Evolutionary conservation across 2,329 filamentous ascomycete species (phyloP).

Genomic region (Penicillium sp.): DNA sequence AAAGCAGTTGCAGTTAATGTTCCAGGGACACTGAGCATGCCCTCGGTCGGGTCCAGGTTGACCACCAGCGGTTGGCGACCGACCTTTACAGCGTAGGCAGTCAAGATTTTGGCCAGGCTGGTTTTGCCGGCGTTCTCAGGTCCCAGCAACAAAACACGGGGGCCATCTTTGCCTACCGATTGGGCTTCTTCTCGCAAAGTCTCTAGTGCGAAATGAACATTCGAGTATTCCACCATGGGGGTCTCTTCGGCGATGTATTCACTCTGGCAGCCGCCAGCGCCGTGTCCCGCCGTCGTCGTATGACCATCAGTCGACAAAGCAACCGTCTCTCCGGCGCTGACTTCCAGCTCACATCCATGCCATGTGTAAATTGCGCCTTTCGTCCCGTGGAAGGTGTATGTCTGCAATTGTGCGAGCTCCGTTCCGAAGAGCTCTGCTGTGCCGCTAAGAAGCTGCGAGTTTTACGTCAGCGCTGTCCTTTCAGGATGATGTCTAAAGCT

Average conservation of each 20-base stretch:
- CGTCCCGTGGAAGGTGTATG: constrained; percentile 75
- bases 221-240: constrained; percentile 74
- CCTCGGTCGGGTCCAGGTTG: constrained; percentile 80
- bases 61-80: constrained; percentile 75
- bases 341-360: constrained; percentile 83
- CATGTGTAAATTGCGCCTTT: constrained; percentile 91
- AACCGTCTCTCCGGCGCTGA: constrained; percentile 60
- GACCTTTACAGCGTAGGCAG: constrained; percentile 73
- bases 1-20: constrained; percentile 84
- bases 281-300: constrained; percentile 30
- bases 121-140: constrained; percentile 80
- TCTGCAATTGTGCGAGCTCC: constrained; percentile 77
- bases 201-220: constrained; percentile 84
- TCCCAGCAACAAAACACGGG: constrained; percentile 81
- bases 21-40: constrained; percentile 73
- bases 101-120: constrained; percentile 71
- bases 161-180: constrained; percentile 56
- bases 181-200: constrained; percentile 64
- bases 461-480: constrained; percentile 5
- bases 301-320: constrained; percentile 33
- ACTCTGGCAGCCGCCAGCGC: constrained; percentile 61
- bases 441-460: constrained; percentile 65
- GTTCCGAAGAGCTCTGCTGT: constrained; percentile 93
- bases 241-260: constrained; percentile 76
- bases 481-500: neutral